phyloP scores from a whole-genome alignment of 306 rosid species.

The Luffa acutangula region DNA sequence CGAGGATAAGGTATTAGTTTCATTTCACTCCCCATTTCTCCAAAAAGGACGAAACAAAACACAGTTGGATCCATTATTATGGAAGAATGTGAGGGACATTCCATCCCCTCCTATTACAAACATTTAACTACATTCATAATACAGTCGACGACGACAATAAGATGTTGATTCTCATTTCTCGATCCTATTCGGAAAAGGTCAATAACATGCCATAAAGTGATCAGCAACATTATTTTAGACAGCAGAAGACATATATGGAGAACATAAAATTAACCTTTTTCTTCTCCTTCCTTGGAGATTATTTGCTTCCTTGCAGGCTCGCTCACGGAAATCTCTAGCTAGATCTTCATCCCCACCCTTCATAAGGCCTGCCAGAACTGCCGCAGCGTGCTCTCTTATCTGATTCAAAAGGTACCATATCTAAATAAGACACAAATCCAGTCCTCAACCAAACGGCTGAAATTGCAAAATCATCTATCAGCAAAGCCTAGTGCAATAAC shows the following conservation, averaged over 20 bases:
- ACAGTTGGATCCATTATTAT: background rate
- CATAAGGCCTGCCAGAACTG: conserved; percentile 94
- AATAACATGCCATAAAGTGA: background rate
- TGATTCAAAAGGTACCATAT: conserved; percentile 20
- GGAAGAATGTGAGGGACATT: background rate
- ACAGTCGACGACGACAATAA: background rate
- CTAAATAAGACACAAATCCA: background rate
- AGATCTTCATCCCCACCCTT: conserved; percentile 95
- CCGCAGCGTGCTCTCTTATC: conserved; percentile 98
- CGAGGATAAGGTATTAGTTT: background rate
- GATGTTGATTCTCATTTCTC: background rate
- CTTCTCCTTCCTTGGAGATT: conserved; percentile 56
- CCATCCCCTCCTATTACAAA: background rate
- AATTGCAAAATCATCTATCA: background rate
- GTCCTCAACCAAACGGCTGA: background rate
- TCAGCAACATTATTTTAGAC: background rate
- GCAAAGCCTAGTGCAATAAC: background rate
- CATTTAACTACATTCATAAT: background rate
- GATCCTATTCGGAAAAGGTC: background rate
- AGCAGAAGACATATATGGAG: background rate
- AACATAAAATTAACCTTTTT: conserved; percentile 37
- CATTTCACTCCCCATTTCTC: background rate
- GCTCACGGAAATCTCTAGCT: conserved; percentile 74
- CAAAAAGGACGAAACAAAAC: background rate
- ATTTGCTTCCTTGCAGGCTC: conserved; percentile 63